Evolutionary conservation across 1,284 basidiomycete genomes (phyloP).

Genomic region (Papiliotrema nemorosa): DNA sequence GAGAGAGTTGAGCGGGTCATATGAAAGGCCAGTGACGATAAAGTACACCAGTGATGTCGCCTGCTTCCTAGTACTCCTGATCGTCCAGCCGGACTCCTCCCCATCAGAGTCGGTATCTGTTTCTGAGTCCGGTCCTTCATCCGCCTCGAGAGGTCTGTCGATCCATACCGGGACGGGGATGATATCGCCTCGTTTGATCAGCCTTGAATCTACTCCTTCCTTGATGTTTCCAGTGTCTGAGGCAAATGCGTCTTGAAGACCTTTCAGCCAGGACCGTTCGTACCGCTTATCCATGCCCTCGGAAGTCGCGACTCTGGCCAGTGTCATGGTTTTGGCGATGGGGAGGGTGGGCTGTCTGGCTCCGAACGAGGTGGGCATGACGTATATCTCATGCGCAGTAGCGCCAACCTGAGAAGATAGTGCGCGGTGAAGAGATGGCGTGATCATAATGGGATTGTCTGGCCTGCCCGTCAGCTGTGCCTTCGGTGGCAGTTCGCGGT

Average conservation of each 20-base stretch:
- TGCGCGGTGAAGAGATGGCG: constrained; percentile 32
- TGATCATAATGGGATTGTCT: constrained; percentile 60
- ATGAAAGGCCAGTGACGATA: constrained; percentile 71
- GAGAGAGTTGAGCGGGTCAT: constrained; percentile 52
- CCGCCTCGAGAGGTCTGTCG: constrained; percentile 49
- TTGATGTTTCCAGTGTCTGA: constrained; percentile 4
- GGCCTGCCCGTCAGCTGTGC: constrained; percentile 18
- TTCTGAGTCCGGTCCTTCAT: constrained; percentile 34
- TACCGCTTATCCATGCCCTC: constrained; percentile 69
- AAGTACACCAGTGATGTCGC: constrained; percentile 64
- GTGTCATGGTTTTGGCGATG: constrained; percentile 65
- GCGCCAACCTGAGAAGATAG: constrained; percentile 18
- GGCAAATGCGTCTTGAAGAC: constrained; percentile 56
- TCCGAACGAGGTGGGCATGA: constrained; percentile 48
- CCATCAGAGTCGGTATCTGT: constrained; percentile 6
- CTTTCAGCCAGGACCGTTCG: constrained; percentile 65
- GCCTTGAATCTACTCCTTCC: constrained; percentile 37
- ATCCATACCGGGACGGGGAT: constrained; percentile 68
- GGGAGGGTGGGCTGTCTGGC: constrained; percentile 61
- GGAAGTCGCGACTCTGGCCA: constrained; percentile 81
- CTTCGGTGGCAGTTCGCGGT: background rate
- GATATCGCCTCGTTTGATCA: constrained; percentile 77
- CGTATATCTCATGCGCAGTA: constrained; percentile 18
- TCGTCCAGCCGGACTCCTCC: background rate
- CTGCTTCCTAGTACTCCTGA: background rate